Percentiles rank a stretch among this genome's conserved stretches.
phyloP scores from a whole-genome alignment of 352 stramenopile species.

The Globisporangium polare region DNA sequence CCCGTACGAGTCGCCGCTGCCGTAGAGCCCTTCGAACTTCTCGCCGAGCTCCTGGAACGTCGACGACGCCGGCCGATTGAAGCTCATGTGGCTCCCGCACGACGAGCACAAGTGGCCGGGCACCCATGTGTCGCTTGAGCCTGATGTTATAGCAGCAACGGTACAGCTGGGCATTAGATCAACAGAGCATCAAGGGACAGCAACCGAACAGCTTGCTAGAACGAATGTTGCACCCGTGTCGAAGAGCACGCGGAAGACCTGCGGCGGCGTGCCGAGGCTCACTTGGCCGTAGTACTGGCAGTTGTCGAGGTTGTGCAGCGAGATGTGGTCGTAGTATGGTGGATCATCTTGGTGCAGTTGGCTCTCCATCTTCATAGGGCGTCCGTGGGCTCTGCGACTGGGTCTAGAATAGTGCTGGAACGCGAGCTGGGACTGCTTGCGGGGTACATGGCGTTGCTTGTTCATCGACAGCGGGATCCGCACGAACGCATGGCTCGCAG shows the following conservation, averaged over 20 bases:
- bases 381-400: neutral
- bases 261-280: slow-evolving; percentile 28
- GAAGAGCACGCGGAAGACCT: slow-evolving; percentile 30
- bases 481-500: neutral
- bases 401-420: neutral
- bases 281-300: slow-evolving; percentile 27
- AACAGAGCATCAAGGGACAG: too few species aligned
- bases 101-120: slow-evolving; percentile 33
- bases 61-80: slow-evolving; percentile 24
- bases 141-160: slow-evolving; percentile 1
- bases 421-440: neutral
- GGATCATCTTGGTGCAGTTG: neutral
- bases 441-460: neutral
- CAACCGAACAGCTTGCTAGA: too few species aligned
- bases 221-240: slow-evolving; percentile 20
- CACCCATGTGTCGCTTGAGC: slow-evolving; percentile 36
- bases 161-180: too few species aligned
- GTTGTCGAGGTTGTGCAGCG: slow-evolving; percentile 23
- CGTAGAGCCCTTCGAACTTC: slow-evolving; percentile 43
- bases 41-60: slow-evolving; percentile 23
- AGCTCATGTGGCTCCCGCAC: slow-evolving; percentile 54
- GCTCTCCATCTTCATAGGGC: slow-evolving; percentile 8
- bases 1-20: slow-evolving; percentile 42
- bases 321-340: slow-evolving; percentile 12
- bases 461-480: slow-evolving; percentile 11